Conservation (phyloP, 805 yeast species). For the Starmera quercuum region DNA sequence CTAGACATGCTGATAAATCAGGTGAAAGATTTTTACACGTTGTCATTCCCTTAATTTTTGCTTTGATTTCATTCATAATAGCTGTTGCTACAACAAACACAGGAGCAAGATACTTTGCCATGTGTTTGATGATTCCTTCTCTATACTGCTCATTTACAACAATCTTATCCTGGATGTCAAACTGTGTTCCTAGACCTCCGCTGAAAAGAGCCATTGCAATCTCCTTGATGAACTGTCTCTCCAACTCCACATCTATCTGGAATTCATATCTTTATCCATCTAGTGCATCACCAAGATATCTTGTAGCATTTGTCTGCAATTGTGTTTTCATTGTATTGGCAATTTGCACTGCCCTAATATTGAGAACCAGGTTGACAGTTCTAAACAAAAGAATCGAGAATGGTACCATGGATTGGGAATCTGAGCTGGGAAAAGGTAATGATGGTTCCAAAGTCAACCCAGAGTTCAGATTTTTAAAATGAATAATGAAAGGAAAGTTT, state of each 20-base stretch:
- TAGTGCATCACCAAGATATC: slow-evolving; percentile 36
- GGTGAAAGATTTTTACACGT: slow-evolving; percentile 50
- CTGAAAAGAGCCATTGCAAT: slow-evolving; percentile 51
- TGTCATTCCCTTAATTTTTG: slow-evolving; percentile 30
- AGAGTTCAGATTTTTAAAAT: slow-evolving; percentile 32
- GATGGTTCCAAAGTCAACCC: slow-evolving; percentile 34
- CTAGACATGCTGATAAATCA: slow-evolving; percentile 47
- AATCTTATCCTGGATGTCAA: slow-evolving; percentile 48
- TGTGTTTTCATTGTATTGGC: slow-evolving; percentile 38
- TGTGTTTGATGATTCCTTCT: slow-evolving; percentile 53
- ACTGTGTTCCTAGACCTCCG: slow-evolving; percentile 50
- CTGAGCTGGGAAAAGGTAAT: slow-evolving; percentile 34
- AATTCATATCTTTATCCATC: slow-evolving; percentile 44
- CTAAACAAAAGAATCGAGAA: slow-evolving; percentile 34
- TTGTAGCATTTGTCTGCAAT: slow-evolving; percentile 39
- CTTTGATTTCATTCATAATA: slow-evolving; percentile 39
- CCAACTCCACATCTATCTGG: slow-evolving; percentile 51
- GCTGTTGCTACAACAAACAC: slow-evolving; percentile 42
- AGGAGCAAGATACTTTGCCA: slow-evolving; percentile 52
- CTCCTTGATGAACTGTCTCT: slow-evolving; percentile 48
- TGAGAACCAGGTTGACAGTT: slow-evolving; percentile 29
- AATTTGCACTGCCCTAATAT: slow-evolving; percentile 28
- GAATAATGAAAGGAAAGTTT: too few species aligned
- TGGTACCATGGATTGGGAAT: slow-evolving; percentile 43
- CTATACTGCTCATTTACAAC: slow-evolving; percentile 47